Conservation (phyloP, 106 monocot species). For the Hemerocallis citrina region DNA sequence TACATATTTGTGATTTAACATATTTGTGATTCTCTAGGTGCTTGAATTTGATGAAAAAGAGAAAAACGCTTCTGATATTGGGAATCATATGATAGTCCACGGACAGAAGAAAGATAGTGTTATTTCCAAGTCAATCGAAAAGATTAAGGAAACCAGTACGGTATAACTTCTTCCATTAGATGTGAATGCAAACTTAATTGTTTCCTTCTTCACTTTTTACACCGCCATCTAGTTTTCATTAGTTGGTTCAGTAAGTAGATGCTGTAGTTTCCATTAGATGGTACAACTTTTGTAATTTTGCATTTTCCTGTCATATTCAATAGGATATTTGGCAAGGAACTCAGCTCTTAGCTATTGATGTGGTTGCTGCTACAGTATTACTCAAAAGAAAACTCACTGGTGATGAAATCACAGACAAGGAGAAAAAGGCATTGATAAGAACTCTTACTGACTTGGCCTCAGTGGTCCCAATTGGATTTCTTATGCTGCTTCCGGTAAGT, state of each 20-base stretch:
- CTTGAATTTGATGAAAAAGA: slow-evolving; percentile 18
- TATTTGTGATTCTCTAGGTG: slow-evolving; percentile 48
- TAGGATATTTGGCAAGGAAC: slow-evolving; percentile 97
- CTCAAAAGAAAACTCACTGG: slow-evolving; percentile 71
- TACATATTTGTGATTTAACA: too few species aligned
- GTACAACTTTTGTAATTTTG: too few species aligned
- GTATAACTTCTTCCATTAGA: slow-evolving; percentile 23
- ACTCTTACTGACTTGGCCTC: slow-evolving; percentile 93
- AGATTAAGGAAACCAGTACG: slow-evolving; percentile 81
- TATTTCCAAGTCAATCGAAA: slow-evolving; percentile 72
- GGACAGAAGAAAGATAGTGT: slow-evolving; percentile 47
- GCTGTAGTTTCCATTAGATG: too few species aligned
- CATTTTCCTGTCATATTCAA: too few species aligned
- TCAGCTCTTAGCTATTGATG: slow-evolving; percentile 90
- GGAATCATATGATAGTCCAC: slow-evolving; percentile 17
- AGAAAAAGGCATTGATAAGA: slow-evolving; percentile 86
- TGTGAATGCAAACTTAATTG: too few species aligned
- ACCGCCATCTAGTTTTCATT: too few species aligned
- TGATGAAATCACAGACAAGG: slow-evolving; percentile 91
- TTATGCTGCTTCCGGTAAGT: slow-evolving; percentile 98
- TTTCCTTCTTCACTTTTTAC: too few species aligned
- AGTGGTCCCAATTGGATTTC: slow-evolving; percentile 91
- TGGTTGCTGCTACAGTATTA: slow-evolving; percentile 66
- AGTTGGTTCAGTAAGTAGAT: too few species aligned
- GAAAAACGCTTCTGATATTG: slow-evolving; percentile 10